Evolutionary conservation across 768 basidiomycete genomes (phyloP), one percentile per base, ranked within the genome.

Genomic region (Chiua virens): DNA sequence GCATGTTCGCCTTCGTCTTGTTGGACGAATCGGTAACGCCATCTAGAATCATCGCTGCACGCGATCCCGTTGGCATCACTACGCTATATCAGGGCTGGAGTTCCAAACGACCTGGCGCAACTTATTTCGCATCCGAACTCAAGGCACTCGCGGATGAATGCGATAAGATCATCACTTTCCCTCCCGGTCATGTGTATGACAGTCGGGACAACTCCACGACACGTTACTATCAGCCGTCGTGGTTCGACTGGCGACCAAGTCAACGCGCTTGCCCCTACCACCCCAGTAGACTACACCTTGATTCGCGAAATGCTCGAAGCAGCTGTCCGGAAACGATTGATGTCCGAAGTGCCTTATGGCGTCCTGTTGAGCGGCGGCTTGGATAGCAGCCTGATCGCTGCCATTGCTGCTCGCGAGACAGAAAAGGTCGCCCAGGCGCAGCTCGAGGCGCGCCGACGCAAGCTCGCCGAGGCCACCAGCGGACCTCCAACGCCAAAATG

Each of bases 311-410:
- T 86, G 0, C 78, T 99, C 25, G 97, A 98, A 72, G 86, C 80
- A 27, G 92, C 97, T 14, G 97, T 99, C 43, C 81, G 85, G 62
- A 99, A 98, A 70, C 80, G 97, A 42, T 74, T 99, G 18, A 99
- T 99, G 97, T 89, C 89, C 27, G 97, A 99, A 71, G 97, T 98
- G 11, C 97, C 97, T 3, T 99, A 95, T 59, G 97, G 97, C 52
- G 97, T 99, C 15, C 79, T 99, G 37, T 80, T 99, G 50, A 92
- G 89, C 54, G 97, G 97, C 42, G 97, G 97, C 20, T 74, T 99
- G 48, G 97, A 99, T 67, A 94, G 91, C 63, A 95, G 92, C 65
- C 74, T 99, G 71, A 98, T 99, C 59, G 97, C 97, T 13, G 79
- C 93, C 18, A 92, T 99, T 63, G 97, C 97, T 8, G 85, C 92